Percentiles rank a stretch among this genome's conserved stretches.
phyloP scores from a whole-genome alignment of 164 flowering plant species.

The Echeveria elegans region DNA sequence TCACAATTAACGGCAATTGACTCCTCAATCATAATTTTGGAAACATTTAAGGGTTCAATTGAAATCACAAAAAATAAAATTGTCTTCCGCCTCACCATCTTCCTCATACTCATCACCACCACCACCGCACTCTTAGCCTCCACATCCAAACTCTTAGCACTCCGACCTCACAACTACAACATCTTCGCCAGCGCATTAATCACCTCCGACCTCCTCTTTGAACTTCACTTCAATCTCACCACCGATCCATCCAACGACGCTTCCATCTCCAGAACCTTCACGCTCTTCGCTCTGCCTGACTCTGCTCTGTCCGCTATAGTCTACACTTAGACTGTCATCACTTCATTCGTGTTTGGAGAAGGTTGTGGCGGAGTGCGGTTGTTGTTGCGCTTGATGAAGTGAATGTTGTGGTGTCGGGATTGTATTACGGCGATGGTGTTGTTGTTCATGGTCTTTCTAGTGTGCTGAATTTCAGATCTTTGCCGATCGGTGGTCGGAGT shows the following conservation, averaged over 20 bases:
- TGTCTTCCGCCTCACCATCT: neutral
- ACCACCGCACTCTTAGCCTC: neutral
- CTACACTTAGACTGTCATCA: too few species aligned
- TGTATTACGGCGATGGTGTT: conserved; percentile 17
- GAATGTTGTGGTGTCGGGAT: conserved; percentile 14
- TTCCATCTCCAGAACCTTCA: conserved; percentile 12
- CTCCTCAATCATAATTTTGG: too few species aligned
- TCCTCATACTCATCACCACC: neutral
- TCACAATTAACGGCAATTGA: too few species aligned
- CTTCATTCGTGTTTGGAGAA: too few species aligned
- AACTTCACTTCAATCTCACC: neutral
- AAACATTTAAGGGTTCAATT: too few species aligned
- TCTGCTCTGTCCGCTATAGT: conserved; percentile 15
- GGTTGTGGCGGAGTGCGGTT: neutral
- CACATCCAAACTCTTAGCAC: conserved; percentile 14
- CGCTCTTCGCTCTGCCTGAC: conserved; percentile 29
- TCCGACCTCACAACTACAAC: conserved; percentile 18
- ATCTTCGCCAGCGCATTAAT: conserved; percentile 24
- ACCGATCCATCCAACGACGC: too few species aligned
- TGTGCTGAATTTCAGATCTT: conserved; percentile 7
- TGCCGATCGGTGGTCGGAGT: neutral
- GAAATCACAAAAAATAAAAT: too few species aligned
- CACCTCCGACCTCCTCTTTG: conserved; percentile 19
- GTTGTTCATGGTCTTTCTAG: conserved; percentile 29
- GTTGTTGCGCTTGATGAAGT: conserved; percentile 17